These are phyloP conservation scores for Harringtonia aguacate DNA, from an alignment of 2,329 filamentous ascomycete genomes.

Conservation along the genomic window DNA sequence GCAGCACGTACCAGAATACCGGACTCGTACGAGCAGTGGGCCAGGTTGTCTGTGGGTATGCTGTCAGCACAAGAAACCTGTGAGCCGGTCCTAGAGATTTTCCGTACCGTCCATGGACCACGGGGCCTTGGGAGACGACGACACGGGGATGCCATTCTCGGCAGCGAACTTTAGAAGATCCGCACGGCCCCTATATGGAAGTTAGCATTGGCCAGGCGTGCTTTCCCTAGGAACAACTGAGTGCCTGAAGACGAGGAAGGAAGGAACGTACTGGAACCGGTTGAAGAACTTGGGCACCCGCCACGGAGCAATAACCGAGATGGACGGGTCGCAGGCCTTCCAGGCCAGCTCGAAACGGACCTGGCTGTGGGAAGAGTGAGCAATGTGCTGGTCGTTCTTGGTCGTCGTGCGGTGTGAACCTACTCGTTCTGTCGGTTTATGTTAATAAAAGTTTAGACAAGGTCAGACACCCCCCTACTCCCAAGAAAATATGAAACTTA, in stretches of 20 bases:
- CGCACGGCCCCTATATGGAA: constrained; percentile 40
- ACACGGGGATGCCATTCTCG: constrained; percentile 58
- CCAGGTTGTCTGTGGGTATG: constrained; percentile 20
- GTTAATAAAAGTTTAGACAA: too few species aligned
- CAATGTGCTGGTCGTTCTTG: neutral
- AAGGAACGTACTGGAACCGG: constrained; percentile 38
- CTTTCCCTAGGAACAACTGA: too few species aligned
- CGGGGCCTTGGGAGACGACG: constrained; percentile 61
- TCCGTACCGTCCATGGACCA: constrained; percentile 39
- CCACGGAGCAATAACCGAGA: constrained; percentile 70
- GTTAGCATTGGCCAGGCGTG: too few species aligned
- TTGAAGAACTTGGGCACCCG: constrained; percentile 59
- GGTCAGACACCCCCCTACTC: too few species aligned
- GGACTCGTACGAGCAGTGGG: constrained; percentile 66
- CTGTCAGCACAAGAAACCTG: too few species aligned
- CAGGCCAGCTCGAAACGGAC: constrained; percentile 29
- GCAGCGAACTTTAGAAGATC: constrained; percentile 64
- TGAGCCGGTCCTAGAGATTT: too few species aligned
- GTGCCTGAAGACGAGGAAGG: too few species aligned
- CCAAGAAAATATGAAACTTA: constrained; percentile 15
- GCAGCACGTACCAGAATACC: too few species aligned
- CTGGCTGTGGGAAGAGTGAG: neutral
- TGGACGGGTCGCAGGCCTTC: constrained; percentile 39
- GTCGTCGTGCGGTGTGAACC: too few species aligned
- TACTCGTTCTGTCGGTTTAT: constrained; percentile 3